Evolutionary conservation across 2,329 filamentous ascomycete species (phyloP), one percentile per base, ranked within the genome.

Genomic region (Aschersonia sp.): DNA sequence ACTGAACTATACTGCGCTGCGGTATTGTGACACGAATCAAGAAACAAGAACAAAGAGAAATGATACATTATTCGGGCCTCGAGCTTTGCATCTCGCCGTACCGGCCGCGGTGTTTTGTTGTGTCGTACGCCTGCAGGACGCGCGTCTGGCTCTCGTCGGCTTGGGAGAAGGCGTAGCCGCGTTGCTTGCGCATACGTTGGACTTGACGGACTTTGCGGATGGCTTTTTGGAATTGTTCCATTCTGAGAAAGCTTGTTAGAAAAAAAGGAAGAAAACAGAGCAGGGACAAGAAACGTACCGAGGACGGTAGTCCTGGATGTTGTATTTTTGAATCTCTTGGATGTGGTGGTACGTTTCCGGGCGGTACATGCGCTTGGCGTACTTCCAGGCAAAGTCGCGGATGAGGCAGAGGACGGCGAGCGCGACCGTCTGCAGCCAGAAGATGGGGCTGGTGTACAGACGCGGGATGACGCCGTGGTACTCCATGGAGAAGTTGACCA

Each of bases 181-280:
- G 85, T 70, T 98, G 92, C 70, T 98, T 98, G 63, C 92, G 88
- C 92, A 97, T 98, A 54, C 92, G 85, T 69, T 97, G 92, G 41
- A 97, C 92, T 67, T 98, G 92, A 46, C 92, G 81, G 47, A 98
- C 92, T 70, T 98, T 98, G 59, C 92, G 85, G 61, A 98, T 97
- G 29, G 92, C 92, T 69, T 98, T 98, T 69, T 98, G 92, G 74
- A 98, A 98, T 68, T 98, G 92, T 61, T 98, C 92, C 92, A 98
- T 98, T 61, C 86, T 91, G 53, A 2, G n/a, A 5, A 20, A 20
- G 20, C 20, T 20, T 20, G 20, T 20, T 20, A 20, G 20, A 48
- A 40, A 29, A 12, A 45, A 10, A 10, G 43, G 9, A 7, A 38
- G 29, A 38, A 10, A 9, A n/a, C 10, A 12, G 6, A n/a, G 31